Base-by-base conservation (phyloP, 169 alveolate species). In the Plasmodium inui region DNA sequence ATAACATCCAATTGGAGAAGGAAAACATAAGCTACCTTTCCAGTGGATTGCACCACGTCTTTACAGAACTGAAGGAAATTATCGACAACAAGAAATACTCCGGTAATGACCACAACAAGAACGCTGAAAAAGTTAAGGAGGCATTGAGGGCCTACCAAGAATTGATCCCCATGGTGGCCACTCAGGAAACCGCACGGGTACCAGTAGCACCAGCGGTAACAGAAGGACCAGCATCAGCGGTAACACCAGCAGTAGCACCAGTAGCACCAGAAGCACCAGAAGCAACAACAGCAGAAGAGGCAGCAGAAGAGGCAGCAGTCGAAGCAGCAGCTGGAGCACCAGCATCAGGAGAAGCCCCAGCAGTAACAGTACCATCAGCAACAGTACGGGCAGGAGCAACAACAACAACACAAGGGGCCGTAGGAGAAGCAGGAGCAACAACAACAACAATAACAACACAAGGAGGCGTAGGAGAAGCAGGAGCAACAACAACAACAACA, bases 51-150 rank as follows among this genome's bases (percentile, higher is more conserved):
- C 55, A 86, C 4, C 93, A 76, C 44, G 50, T 86, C 30, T n/a
- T 86, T 50, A 5, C 67, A n/a, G 93, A 74, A 76, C 80, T 86
- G 70, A 74, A 86, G 44, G 85, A 76, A 55, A 14, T 86, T n/a
- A 32, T 86, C 22, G n/a, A 76, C 9, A 55, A 73, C 80, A 86
- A 74, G 50, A n/a, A 3, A 1, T 84, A 84, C 26, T 28, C 92
- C 8, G 92, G 92, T 44, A 71, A 22, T 1, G 12, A 67, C 0
- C 55, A 71, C 44, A 0, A 61, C 19, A 61, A 9, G 34, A 84
- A 71, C 76, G 30, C 3, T 22, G 26, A 2, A 5, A 79, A 32
- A 12, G 92, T 84, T 44, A 72, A 41, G n/a, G 12, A 41, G 0
- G 92, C 92, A 0, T 72, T 84, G 19, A 22, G 72, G 19, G 55